Evolutionary conservation across 148 eudicot genomes (phyloP).

Genomic region (Silene uniflora): DNA sequence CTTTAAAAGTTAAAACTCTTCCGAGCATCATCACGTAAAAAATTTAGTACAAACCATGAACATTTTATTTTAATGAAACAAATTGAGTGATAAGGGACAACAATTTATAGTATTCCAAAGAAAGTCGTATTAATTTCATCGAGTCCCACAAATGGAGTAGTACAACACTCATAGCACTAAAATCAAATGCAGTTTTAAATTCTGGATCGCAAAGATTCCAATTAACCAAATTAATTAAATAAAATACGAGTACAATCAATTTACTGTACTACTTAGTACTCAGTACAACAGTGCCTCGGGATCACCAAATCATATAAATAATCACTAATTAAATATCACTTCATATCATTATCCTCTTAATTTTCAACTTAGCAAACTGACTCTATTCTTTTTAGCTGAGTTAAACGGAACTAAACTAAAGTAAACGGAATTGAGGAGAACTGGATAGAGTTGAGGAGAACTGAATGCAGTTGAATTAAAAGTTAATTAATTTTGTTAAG

Average conservation of each 20-base stretch:
- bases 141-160: slow-evolving; percentile 12
- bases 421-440: no score
- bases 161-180: not conserved
- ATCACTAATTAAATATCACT: not conserved
- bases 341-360: not conserved
- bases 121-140: not conserved
- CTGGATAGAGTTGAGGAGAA: no score
- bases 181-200: slow-evolving; percentile 8
- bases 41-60: no score
- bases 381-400: no score
- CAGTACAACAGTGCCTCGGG: slow-evolving; percentile 37
- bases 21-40: no score
- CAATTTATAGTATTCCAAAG: not conserved
- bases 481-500: no score
- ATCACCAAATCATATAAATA: slow-evolving; percentile 36
- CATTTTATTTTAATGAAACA: no score
- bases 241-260: no score
- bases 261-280: not conserved
- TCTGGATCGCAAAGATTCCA: slow-evolving; percentile 1
- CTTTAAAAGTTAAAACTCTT: no score
- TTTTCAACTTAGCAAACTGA: not conserved
- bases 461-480: no score
- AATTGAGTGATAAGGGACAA: not conserved
- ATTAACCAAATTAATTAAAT: no score
- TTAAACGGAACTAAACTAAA: no score